phyloP scores from a whole-genome alignment of 1,139 yeast species.

The Pichia sp. region DNA sequence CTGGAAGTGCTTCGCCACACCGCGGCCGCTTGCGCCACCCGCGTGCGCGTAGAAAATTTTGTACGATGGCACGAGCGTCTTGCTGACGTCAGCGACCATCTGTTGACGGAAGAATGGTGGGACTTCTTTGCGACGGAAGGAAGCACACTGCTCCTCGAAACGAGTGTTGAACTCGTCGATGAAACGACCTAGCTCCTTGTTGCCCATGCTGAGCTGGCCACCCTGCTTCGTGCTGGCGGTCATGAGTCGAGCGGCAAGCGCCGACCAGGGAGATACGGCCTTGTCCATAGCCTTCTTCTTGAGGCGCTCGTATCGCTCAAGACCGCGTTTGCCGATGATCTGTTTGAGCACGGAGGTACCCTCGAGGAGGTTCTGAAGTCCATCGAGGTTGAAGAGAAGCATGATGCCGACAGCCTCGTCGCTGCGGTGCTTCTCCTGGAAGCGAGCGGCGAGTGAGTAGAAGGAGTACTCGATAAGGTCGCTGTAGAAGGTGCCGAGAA shows the following conservation, averaged over 20 bases:
- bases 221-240: slow-evolving; percentile 59
- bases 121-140: slow-evolving; percentile 7
- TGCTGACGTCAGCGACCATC: slow-evolving; percentile 10
- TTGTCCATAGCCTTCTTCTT: slow-evolving; percentile 72
- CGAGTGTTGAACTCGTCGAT: slow-evolving; percentile 80
- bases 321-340: slow-evolving; percentile 59
- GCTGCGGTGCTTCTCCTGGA: slow-evolving; percentile 36
- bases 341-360: slow-evolving; percentile 49
- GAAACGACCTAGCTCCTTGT: slow-evolving; percentile 73
- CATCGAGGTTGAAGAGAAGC: slow-evolving; percentile 64
- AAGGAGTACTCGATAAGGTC: slow-evolving; percentile 74
- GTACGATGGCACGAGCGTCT: slow-evolving; percentile 14
- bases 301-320: slow-evolving; percentile 60
- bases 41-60: slow-evolving; percentile 7
- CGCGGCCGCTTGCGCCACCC: neutral
- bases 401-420: slow-evolving; percentile 65
- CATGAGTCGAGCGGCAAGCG: slow-evolving; percentile 69
- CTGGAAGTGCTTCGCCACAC: slow-evolving; percentile 8
- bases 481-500: slow-evolving; percentile 61
- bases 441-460: slow-evolving; percentile 55
- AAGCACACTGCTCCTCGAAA: slow-evolving; percentile 52
- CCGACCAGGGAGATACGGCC: slow-evolving; percentile 82
- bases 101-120: slow-evolving; percentile 10
- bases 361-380: slow-evolving; percentile 70
- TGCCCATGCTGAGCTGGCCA: slow-evolving; percentile 31